A percentile compares a stretch with the other conserved stretches of the same genome.
Evolutionary conservation across 257 asterid species (phyloP).

Genomic region (Solanum peruvianum): DNA sequence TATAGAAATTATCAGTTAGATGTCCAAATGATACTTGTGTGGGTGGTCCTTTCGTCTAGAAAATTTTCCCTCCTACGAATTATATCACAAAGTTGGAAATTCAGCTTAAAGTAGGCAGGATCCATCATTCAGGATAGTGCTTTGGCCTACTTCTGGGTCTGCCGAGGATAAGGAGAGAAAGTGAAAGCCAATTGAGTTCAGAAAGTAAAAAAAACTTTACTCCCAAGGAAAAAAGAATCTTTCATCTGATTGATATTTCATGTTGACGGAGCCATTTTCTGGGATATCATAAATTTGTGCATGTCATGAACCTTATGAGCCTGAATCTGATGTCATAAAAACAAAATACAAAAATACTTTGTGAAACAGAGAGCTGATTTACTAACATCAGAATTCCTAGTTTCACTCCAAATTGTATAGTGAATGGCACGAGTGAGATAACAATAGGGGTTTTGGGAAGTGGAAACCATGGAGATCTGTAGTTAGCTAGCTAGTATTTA

Average conservation of each 20-base stretch:
- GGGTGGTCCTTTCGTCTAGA: background rate
- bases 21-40: background rate
- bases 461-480: background rate
- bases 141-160: background rate
- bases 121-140: background rate
- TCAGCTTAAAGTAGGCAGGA: background rate
- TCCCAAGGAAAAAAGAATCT: background rate
- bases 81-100: background rate
- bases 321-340: background rate
- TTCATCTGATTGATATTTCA: background rate
- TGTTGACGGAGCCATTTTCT: background rate
- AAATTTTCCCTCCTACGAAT: background rate
- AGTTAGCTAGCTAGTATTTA: background rate
- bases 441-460: background rate
- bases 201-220: background rate
- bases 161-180: background rate
- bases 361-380: background rate
- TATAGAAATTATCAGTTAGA: background rate
- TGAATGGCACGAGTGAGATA: background rate
- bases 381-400: background rate
- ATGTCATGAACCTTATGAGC: background rate
- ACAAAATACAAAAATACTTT: background rate
- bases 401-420: background rate
- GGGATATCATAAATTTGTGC: background rate
- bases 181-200: background rate